Conservation (phyloP, 2,329 filamentous ascomycete genomes). For the Aspergillus sp. region DNA sequence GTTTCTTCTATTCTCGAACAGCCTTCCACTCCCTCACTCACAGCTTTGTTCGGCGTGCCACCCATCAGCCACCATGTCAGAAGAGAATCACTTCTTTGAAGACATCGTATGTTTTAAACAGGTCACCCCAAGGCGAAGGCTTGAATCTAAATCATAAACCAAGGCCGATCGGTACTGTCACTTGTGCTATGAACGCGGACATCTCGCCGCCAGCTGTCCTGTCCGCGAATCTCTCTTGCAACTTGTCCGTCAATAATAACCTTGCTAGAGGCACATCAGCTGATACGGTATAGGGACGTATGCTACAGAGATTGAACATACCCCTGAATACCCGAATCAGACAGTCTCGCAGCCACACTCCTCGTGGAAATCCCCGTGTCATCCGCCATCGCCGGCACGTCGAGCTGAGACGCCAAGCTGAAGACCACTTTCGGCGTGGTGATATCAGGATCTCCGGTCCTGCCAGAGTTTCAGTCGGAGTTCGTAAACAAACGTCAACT, state of each 20-base stretch:
- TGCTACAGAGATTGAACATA: neutral
- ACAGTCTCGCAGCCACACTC: neutral
- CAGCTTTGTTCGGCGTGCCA: no score
- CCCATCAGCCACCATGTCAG: no score
- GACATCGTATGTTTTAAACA: no score
- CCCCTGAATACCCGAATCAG: neutral
- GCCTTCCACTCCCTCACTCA: no score
- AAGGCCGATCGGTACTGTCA: neutral
- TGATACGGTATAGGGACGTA: neutral
- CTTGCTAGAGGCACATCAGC: neutral
- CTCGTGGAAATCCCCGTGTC: neutral
- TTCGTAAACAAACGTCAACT: neutral
- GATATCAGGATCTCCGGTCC: neutral
- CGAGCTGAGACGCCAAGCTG: neutral
- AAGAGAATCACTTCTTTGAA: no score
- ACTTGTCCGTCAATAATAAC: neutral
- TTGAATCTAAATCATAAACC: no score
- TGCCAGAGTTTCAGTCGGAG: neutral
- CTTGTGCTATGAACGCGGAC: constrained; percentile 2
- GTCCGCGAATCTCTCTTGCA: neutral
- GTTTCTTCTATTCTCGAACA: no score
- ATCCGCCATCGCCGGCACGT: neutral
- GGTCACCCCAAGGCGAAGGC: no score
- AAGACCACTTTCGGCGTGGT: neutral
- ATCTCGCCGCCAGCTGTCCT: neutral